These are phyloP conservation scores for Leccinum obscurum DNA, from an alignment of 768 basidiomycete species.

Conservation along the genomic window DNA sequence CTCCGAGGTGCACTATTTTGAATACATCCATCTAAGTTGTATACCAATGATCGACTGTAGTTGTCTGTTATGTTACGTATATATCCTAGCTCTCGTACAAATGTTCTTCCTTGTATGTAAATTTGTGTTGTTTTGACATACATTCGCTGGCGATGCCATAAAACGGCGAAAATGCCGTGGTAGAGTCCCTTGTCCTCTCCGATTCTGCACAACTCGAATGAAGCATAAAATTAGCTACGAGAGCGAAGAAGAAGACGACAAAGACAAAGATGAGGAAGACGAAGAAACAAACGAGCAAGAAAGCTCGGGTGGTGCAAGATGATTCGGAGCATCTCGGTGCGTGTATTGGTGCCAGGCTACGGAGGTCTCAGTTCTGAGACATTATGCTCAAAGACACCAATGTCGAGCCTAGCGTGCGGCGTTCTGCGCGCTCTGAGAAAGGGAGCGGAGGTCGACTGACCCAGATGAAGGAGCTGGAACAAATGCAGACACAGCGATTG, in stretches of 20 bases:
- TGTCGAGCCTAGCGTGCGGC: not conserved
- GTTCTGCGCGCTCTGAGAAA: not conserved
- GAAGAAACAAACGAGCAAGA: not conserved
- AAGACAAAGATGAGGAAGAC: not conserved
- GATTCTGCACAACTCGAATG: not conserved
- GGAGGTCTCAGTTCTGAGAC: too few species aligned
- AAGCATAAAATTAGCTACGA: not conserved
- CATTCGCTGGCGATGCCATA: not conserved
- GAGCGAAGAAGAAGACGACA: not conserved
- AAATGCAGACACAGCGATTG: not conserved
- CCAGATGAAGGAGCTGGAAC: not conserved
- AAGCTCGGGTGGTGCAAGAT: not conserved
- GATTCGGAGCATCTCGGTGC: not conserved
- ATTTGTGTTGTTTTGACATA: not conserved
- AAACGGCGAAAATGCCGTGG: not conserved
- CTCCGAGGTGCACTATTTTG: not conserved
- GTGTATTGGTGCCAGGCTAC: too few species aligned
- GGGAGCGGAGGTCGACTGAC: conserved; percentile 2
- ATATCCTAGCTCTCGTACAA: not conserved
- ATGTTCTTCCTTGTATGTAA: not conserved
- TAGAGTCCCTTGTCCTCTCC: not conserved
- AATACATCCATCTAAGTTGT: too few species aligned
- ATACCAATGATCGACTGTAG: too few species aligned
- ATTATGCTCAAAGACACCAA: not conserved
- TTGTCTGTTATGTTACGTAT: not conserved